Base-by-base conservation (phyloP, 1,284 basidiomycete species). In the Vanrija humicola region DNA sequence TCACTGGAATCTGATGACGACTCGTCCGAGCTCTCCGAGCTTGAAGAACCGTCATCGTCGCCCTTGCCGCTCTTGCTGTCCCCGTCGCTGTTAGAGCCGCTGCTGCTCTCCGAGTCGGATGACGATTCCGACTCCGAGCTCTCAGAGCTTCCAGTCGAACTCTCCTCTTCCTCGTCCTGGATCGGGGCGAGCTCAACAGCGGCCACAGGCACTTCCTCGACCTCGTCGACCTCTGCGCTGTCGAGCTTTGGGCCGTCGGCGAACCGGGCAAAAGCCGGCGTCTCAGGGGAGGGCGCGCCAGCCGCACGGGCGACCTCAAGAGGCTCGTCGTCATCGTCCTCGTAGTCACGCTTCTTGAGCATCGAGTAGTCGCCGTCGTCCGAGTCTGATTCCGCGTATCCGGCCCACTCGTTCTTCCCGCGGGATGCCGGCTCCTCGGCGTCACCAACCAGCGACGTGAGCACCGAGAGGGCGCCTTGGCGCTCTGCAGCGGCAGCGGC, bases 381-480 rank as follows among this genome's bases (percentile, higher is more conserved):
- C 19, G 61, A 59, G 25, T 64, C 64, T 19, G 58, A 56, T 44
- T 70, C 64, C 6, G 46, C 56, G 53, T 62, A 68, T 3, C 63
- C 64, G 10, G 55, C 60, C 59, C 57, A 62, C 19, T 56, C 52
- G n/a, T 57, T 48, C 49, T 53, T 58, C 14, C 34, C 34, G 14
- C 34, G 34, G 2, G 51, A 44, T 3, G 43, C 38, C 0, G 54
- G 43, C 0, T 50, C 48, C 1, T 50, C 38, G 3, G 51, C 43
- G 3, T 54, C 62, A n/a, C 63, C 67, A 1, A 73, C 56, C 3
- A 72, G 54, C 1, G 64, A 62, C 38, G 54, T 56, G 6, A 75
- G 58, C 6, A 70, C 61, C 18, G 58, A 50, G 5, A 72, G 61
- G 12, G 61, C 65, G 6, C 59, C 50, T 6, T 58, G 57, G 38